Evolutionary conservation across 2,329 filamentous ascomycete species (phyloP), one percentile per base, ranked within the genome.

Genomic region (Aureobasidium namibiae): DNA sequence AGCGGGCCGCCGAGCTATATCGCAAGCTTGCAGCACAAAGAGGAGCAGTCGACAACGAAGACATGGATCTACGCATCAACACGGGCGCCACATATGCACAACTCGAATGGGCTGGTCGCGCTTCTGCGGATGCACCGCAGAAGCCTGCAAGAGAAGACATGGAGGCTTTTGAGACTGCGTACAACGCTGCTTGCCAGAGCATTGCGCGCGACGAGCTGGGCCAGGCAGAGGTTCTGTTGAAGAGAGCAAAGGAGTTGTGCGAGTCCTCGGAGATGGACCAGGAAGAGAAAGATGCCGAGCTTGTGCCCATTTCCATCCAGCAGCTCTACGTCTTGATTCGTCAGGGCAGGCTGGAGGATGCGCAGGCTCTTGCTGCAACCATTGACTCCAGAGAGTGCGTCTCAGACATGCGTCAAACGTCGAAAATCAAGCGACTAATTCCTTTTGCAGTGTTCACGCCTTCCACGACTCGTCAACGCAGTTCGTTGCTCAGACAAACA

Each of bases 81-180:
- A 76, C 80, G n/a, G 78, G 84, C 6, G 90, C 89, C 1, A 79
- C 84, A 4, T 80, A 85, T 66, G 87, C 89, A 16, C 89, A 94
- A 73, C 74, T 89, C 13, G 80, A 86, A 63, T 92, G 88, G 87
- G 75, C 81, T 52, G 84, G 83, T 4, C 75, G 76, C 50, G 80
- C 79, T 18, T 73, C 80, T 60, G 68, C 78, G 36, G 77, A 78
- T 38, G 73, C 75, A 61, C 57, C 56, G 33, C 81, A 82, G 70
- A 82, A 82, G 67, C 76, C 80, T 9, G 74, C 74, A 7, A 75
- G 80, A 61, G 83, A 85, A 61, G 83, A 89, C 65, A 73, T 88
- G 26, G 87, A 91, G 63, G 82, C 86, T 1, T 94, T 94, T 65
- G 90, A 94, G 75, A 86, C 87, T 26, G 86, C 88, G 11, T 95